phyloP scores from a whole-genome alignment of 2,329 filamentous ascomycete genomes.

The Alternaria arborescens region DNA sequence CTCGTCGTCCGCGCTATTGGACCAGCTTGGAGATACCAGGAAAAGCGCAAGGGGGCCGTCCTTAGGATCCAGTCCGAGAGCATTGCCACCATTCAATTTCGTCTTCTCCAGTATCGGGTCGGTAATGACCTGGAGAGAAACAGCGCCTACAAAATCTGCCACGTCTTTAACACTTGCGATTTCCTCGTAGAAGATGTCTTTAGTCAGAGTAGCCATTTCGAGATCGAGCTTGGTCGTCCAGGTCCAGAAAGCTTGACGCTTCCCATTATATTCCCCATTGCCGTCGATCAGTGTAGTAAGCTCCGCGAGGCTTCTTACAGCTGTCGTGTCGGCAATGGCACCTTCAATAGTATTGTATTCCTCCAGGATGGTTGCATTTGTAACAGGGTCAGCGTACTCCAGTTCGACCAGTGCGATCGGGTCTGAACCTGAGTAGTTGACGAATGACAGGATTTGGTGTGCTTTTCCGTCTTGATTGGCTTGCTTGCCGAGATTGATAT shows the following conservation, averaged over 20 bases:
- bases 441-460: constrained; percentile 41
- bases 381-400: constrained; percentile 35
- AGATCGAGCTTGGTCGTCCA: constrained; percentile 38
- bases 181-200: constrained; percentile 37
- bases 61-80: constrained; percentile 37
- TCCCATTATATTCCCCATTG: constrained; percentile 14
- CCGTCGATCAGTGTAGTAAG: constrained; percentile 16
- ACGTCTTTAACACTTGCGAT: constrained; percentile 27
- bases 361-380: constrained; percentile 34
- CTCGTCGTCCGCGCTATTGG: constrained; percentile 31
- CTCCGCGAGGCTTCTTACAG: constrained; percentile 29
- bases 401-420: constrained; percentile 22
- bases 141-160: constrained; percentile 24
- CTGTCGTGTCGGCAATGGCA: constrained; percentile 25
- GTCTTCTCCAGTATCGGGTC: constrained; percentile 31
- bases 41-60: constrained; percentile 32
- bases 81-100: constrained; percentile 36
- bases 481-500: constrained; percentile 36
- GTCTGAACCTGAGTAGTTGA: constrained; percentile 20
- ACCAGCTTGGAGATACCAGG: constrained; percentile 32
- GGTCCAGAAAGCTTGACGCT: constrained; percentile 37
- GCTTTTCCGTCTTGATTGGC: constrained; percentile 33
- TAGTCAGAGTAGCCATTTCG: constrained; percentile 26
- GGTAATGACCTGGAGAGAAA: constrained; percentile 42
- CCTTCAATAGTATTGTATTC: constrained; percentile 37